Evolutionary conservation across 805 yeast species (phyloP).

Genomic region (Candida caryicola): DNA sequence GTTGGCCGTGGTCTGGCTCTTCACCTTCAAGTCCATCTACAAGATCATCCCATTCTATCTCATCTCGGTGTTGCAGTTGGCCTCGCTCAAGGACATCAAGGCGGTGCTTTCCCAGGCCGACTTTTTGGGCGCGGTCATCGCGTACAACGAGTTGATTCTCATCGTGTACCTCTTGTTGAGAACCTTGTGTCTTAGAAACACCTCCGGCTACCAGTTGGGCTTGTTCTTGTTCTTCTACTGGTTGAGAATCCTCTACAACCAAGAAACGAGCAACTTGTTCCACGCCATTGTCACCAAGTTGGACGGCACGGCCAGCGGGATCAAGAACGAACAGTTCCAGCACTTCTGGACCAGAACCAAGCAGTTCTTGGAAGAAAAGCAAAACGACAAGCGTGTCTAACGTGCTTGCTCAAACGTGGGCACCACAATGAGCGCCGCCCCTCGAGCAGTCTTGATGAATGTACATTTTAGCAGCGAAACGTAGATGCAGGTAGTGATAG

Average conservation of each 20-base stretch:
- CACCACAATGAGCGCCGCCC: no score
- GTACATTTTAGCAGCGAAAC: no score
- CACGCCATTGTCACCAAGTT: constrained; percentile 39
- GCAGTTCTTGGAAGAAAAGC: constrained; percentile 28
- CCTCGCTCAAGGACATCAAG: constrained; percentile 37
- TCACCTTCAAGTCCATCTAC: constrained; percentile 62
- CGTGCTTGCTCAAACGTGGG: not conserved
- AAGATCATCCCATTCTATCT: constrained; percentile 60
- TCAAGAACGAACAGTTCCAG: constrained; percentile 45
- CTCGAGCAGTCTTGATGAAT: no score
- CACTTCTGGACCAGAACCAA: constrained; percentile 37
- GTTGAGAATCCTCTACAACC: constrained; percentile 62
- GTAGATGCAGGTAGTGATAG: no score
- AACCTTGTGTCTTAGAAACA: constrained; percentile 59
- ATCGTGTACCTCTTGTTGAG: constrained; percentile 53
- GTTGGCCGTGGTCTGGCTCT: constrained; percentile 56
- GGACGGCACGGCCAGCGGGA: constrained; percentile 40
- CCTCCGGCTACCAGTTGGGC: constrained; percentile 67
- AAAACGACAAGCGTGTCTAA: constrained; percentile 5
- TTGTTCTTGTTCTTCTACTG: constrained; percentile 61
- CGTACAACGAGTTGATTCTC: constrained; percentile 59
- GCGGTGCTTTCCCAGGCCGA: constrained; percentile 38
- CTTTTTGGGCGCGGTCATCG: constrained; percentile 45
- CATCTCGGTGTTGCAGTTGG: constrained; percentile 57
- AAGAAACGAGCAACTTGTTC: constrained; percentile 45